Evolutionary conservation across 2,329 filamentous ascomycete genomes (phyloP).

Genomic region (Furcasterigmium furcatum): DNA sequence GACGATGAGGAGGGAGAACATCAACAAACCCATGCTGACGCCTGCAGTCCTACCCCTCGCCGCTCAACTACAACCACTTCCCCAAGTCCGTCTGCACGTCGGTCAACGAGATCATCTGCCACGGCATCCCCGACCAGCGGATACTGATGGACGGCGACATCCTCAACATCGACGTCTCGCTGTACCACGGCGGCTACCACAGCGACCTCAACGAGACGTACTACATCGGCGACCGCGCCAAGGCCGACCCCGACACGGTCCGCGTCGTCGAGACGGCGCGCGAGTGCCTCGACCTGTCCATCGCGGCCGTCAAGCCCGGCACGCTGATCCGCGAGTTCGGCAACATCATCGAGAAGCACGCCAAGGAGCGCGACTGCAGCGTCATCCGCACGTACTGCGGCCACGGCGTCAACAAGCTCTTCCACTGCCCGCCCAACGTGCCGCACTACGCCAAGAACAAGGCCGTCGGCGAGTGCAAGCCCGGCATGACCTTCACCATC

Average conservation of each 20-base stretch:
- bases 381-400: slow-evolving; percentile 96
- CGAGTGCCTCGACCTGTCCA: slow-evolving; percentile 86
- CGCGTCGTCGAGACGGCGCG: slow-evolving; percentile 87
- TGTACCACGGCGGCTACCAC: slow-evolving; percentile 94
- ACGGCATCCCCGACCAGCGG: slow-evolving; percentile 93
- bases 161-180: slow-evolving; percentile 90
- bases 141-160: slow-evolving; percentile 90
- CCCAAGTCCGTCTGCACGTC: slow-evolving; percentile 98
- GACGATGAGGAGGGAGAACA: slow-evolving; percentile 3
- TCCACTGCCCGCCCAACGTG: slow-evolving; percentile 91
- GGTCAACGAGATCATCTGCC: slow-evolving; percentile 95
- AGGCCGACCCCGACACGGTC: slow-evolving; percentile 79
- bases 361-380: slow-evolving; percentile 80
- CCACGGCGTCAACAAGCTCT: slow-evolving; percentile 89
- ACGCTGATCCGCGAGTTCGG: slow-evolving; percentile 91
- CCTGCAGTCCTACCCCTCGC: slow-evolving; percentile 85
- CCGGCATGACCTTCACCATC: slow-evolving; percentile 98
- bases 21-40: slow-evolving; percentile 7
- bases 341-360: slow-evolving; percentile 92
- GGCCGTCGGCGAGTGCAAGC: slow-evolving; percentile 88
- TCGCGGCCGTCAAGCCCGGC: slow-evolving; percentile 89
- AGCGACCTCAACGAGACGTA: slow-evolving; percentile 98
- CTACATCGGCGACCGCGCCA: slow-evolving; percentile 88
- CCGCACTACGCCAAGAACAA: slow-evolving; percentile 99
- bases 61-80: slow-evolving; percentile 92